Evolutionary conservation across 2,329 filamentous ascomycete genomes (phyloP).

Genomic region (Xylogone sp.): DNA sequence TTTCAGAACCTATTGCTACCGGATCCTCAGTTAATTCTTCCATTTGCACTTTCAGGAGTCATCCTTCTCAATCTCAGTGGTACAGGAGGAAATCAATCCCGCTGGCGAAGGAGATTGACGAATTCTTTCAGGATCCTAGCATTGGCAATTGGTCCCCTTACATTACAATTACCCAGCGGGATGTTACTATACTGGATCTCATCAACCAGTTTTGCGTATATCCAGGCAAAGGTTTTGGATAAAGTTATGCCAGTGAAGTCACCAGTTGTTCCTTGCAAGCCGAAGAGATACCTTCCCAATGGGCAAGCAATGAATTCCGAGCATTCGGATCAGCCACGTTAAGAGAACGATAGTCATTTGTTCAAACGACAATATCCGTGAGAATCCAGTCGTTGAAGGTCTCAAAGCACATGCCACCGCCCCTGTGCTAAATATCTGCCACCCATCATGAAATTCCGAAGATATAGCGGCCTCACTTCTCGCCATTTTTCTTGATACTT

Average conservation of each 20-base stretch:
- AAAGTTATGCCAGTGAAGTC: conserved; percentile 33
- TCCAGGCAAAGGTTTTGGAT: conserved; percentile 35
- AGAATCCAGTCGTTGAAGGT: too few species aligned
- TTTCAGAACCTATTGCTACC: conserved; percentile 51
- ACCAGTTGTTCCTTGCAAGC: conserved; percentile 26
- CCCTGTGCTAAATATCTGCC: too few species aligned
- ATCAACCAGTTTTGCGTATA: conserved; percentile 36
- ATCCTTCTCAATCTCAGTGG: conserved; percentile 44
- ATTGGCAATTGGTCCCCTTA: conserved; percentile 33
- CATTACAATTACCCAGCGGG: conserved; percentile 36
- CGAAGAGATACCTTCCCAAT: conserved; percentile 10
- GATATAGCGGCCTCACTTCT: too few species aligned
- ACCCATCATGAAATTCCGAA: too few species aligned
- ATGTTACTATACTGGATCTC: conserved; percentile 48
- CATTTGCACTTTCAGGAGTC: conserved; percentile 41
- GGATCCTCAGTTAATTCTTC: conserved; percentile 47
- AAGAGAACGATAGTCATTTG: too few species aligned
- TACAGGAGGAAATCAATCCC: conserved; percentile 7
- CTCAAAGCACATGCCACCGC: too few species aligned
- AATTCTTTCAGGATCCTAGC: conserved; percentile 32
- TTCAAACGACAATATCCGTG: too few species aligned
- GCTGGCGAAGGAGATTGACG: conserved; percentile 22
- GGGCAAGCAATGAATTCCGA: background rate
- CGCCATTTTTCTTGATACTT: too few species aligned
- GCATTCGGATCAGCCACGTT: background rate